Evolutionary conservation across 2,329 filamentous ascomycete genomes (phyloP).

Genomic region (Venturia asperata): DNA sequence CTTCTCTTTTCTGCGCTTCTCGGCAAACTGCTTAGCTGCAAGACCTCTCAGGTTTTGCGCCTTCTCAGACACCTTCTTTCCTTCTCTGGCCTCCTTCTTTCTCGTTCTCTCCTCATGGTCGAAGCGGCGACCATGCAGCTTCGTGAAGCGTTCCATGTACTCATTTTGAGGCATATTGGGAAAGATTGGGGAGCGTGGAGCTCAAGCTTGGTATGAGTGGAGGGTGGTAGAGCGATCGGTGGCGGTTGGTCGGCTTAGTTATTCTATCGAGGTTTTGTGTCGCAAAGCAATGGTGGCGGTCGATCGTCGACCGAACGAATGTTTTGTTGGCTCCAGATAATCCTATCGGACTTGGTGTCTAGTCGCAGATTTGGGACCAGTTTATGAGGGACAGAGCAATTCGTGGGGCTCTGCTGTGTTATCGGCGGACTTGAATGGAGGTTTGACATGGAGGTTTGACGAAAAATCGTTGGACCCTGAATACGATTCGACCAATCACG

Average conservation of each 20-base stretch:
- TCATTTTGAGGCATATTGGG: slow-evolving; percentile 67
- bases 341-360: not conserved
- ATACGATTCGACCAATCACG: not conserved
- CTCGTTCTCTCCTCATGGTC: slow-evolving; percentile 84
- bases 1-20: slow-evolving; percentile 93
- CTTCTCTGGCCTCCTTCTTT: slow-evolving; percentile 82
- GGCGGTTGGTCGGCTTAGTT: not conserved
- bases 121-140: slow-evolving; percentile 48
- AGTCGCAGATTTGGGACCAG: not conserved
- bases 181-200: not conserved
- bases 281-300: no score
- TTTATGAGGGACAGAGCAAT: not conserved
- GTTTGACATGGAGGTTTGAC: not conserved
- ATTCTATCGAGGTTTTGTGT: no score
- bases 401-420: slow-evolving; percentile 3
- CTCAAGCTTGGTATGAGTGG: not conserved
- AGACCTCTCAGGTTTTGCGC: slow-evolving; percentile 90
- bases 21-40: slow-evolving; percentile 84
- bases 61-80: slow-evolving; percentile 79
- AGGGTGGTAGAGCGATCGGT: not conserved
- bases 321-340: not conserved
- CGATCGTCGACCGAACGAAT: not conserved
- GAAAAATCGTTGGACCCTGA: slow-evolving; percentile 1
- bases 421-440: not conserved
- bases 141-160: slow-evolving; percentile 67